Evolutionary conservation across 768 basidiomycete genomes (phyloP).

Genomic region (Suillus spraguei): DNA sequence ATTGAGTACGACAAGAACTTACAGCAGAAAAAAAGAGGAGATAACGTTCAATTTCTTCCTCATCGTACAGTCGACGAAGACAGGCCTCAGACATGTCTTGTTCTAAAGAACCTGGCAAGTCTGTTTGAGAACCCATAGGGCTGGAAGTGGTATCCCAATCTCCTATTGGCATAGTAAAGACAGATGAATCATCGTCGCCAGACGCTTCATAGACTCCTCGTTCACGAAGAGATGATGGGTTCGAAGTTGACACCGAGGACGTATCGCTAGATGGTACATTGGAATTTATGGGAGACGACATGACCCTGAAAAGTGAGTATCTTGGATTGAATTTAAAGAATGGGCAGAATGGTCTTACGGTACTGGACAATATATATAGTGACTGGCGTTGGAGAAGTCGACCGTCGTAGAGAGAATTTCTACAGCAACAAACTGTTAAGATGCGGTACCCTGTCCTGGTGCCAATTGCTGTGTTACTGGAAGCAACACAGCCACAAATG

Average conservation of each 20-base stretch:
- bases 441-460: too few species aligned
- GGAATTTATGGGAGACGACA: neutral
- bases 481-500: too few species aligned
- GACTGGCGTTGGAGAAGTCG: too few species aligned
- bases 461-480: too few species aligned
- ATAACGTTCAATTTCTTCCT: conserved; percentile 65
- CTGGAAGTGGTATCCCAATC: neutral
- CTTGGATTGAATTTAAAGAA: neutral
- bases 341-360: neutral
- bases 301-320: conserved; percentile 1
- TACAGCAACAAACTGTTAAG: too few species aligned
- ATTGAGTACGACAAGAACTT: conserved; percentile 24
- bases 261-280: neutral
- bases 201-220: neutral
- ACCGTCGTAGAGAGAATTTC: too few species aligned
- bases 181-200: neutral
- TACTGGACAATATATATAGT: neutral
- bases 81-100: conserved; percentile 50
- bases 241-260: neutral
- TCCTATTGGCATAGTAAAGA: neutral
- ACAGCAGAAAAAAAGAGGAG: conserved; percentile 63
- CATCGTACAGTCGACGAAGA: conserved; percentile 60
- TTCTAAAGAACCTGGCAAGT: conserved; percentile 16
- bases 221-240: neutral
- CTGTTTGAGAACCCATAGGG: conserved; percentile 4